Base-by-base conservation (phyloP, 768 basidiomycete genomes). In the Boletus eberwhitei region DNA sequence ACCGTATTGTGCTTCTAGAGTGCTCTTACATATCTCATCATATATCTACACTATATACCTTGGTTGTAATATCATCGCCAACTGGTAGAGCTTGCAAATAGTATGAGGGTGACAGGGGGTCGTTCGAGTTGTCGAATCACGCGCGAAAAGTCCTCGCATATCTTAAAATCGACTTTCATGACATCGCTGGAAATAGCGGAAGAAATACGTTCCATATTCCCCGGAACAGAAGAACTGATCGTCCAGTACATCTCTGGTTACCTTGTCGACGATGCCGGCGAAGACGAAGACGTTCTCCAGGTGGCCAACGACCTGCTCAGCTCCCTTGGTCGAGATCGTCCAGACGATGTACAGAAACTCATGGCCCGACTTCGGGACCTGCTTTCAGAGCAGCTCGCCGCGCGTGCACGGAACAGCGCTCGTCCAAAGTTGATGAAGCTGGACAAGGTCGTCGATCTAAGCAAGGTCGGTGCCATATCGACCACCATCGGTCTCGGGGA, bases 381-480 rank as follows among this genome's bases (percentile, higher is more conserved):
- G 38, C 73, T 91, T 39, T 81, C 84, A 50, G 87, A 85, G 12
- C 85, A 84, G 53, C 74, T 90, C 31, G 79, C 72, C 47, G 76
- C 75, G 26, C 78, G 88, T 17, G 74, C 80, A 32, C 82, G 78
- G 68, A 82, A 77, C 52, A 78, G 79, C 52, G 68, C 78, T n/a
- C 85, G 82, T 5, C 85, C 85, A 14, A 87, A 83, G 61, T 66
- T 91, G 44, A 79, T 83, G 64, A 87, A 90, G 66, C 72, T 93
- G 56, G 93, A 93, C 71, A 88, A 86, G 69, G 87, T 91, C 50
- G 84, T 93, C 82, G 87, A 93, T 62, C 86, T 94, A 81, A 90
- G 88, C 75, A 90, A 89, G 72, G 73, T 85, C 2, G 77, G 79
- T 9, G 80, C 84, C 45, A 83, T 93, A 69, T 91, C 89, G 29